Evolutionary conservation across 768 basidiomycete genomes (phyloP).

Genomic region (Scleroderma bovista): DNA sequence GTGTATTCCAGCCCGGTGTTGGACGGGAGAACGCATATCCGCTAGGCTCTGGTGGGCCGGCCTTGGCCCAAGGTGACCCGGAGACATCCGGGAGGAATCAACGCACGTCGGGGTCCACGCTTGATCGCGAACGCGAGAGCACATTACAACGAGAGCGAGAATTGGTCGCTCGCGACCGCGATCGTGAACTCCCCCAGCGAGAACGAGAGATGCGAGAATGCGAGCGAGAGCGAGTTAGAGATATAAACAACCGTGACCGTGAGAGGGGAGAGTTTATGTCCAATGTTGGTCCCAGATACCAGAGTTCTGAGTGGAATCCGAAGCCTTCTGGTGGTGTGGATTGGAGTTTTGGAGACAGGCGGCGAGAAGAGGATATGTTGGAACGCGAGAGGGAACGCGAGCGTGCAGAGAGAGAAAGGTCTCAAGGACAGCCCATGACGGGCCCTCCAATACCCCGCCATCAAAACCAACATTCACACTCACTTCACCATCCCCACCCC

Average conservation of each 20-base stretch:
- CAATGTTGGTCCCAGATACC: conserved; percentile 12
- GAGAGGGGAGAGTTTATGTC: conserved; percentile 24
- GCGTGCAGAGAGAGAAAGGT: conserved; percentile 7
- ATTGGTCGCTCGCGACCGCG: conserved; percentile 1
- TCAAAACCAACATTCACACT: conserved; percentile 29
- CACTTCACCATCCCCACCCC: conserved; percentile 28
- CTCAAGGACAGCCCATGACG: conserved; percentile 19
- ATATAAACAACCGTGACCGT: conserved; percentile 18
- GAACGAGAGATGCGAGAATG: conserved; percentile 24
- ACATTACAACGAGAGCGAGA: conserved; percentile 24
- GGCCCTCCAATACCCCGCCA: conserved; percentile 25
- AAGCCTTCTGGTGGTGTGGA: conserved; percentile 28
- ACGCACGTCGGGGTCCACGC: conserved; percentile 24
- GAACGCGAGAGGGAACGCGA: conserved; percentile 28
- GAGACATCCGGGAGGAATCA: conserved; percentile 17
- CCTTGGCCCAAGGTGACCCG: conserved; percentile 3
- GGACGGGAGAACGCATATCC: conserved; percentile 16
- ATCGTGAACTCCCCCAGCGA: conserved; percentile 14
- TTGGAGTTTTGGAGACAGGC: conserved; percentile 29
- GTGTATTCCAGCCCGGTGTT: conserved; percentile 15
- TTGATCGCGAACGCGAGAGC: conserved; percentile 26
- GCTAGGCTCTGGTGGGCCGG: conserved; percentile 13
- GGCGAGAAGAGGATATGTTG: conserved; percentile 31
- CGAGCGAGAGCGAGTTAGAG: conserved; percentile 15
- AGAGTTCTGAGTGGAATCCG: conserved; percentile 25